These are phyloP conservation scores for Rauvolfia tetraphylla DNA, from an alignment of 257 asterid genomes.

Conservation along the genomic window DNA sequence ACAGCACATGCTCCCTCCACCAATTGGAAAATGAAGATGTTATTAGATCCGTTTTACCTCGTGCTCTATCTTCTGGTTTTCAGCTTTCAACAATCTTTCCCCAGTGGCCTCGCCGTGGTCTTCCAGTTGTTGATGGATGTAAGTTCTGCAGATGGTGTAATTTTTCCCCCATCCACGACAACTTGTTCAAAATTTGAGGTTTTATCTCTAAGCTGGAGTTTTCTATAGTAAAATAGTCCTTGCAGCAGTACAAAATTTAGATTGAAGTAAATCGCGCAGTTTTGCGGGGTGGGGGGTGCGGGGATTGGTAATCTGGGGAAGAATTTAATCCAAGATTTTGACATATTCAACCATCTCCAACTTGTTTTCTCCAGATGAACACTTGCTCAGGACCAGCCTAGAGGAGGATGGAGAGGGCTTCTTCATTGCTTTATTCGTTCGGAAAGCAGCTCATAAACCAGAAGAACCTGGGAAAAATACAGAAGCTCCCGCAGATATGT, in stretches of 20 bases:
- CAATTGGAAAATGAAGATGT: constrained; percentile 90
- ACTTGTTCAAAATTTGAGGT: too few relatives aligned
- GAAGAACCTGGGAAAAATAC: not conserved
- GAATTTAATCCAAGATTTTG: not conserved
- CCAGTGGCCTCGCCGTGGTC: constrained; percentile 90
- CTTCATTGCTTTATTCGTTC: constrained; percentile 70
- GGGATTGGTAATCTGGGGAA: too few relatives aligned
- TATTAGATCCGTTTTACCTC: constrained; percentile 53
- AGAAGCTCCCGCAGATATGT: not conserved
- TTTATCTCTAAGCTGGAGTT: too few relatives aligned
- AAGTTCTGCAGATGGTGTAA: constrained; percentile 33
- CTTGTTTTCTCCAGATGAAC: constrained; percentile 45
- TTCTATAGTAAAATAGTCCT: not conserved
- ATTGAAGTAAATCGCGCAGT: too few relatives aligned
- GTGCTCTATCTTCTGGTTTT: constrained; percentile 73
- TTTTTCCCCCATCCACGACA: too few relatives aligned
- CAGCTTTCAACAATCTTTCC: constrained; percentile 57
- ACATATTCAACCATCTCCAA: not conserved
- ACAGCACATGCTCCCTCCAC: constrained; percentile 91
- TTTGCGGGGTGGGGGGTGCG: too few relatives aligned
- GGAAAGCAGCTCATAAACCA: constrained; percentile 18
- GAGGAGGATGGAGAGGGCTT: constrained; percentile 77
- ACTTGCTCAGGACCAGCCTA: constrained; percentile 60
- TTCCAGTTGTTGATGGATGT: constrained; percentile 74
- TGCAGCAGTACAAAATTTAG: not conserved